Evolutionary conservation across 2,329 filamentous ascomycete species (phyloP), one percentile per base, ranked within the genome.

Genomic region (Penicillium capsulatum): DNA sequence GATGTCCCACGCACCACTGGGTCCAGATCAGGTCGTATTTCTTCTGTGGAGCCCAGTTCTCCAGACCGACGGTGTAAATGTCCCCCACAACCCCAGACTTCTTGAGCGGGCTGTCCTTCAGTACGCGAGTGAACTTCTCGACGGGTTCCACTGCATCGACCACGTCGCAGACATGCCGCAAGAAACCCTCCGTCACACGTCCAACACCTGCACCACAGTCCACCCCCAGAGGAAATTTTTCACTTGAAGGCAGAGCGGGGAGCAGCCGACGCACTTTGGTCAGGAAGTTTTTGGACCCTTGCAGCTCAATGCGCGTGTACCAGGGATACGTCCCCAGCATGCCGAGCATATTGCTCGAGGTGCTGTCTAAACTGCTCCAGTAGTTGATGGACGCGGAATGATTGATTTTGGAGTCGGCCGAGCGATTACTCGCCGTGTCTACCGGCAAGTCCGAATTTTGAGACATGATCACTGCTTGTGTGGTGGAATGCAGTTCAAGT

Each of bases 101-200:
- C 32, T 64, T 60, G 31, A 71, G 45, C 11, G 57, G 48, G 16
- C 61, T 55, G 0, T 63, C 57, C 4, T 63, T 60, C 1, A 94
- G 66, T 14, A 72, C 68, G 10, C 75, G 73, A 1, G 87, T 89
- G 65, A 96, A 94, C 59, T 89, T 88, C 53, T 74, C 70, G 14
- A 95, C 79, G 0, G 90, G 91, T 69, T 96, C 90, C 20, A 96
- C 79, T 15, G 94, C 74, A 60, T 96, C 90, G 5, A 95, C 83
- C 2, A 73, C 68, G 11, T 79, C 69, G n/a, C 83, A 81, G 1
- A 91, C 69, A 16, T 79, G 71, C 17, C 83, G 66, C n/a, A 96
- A 71, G 3, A 96, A 73, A 0, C 84, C 85, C 41, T 83, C 75
- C 0, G 88, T 94, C 43, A 96, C 77, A 29, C 91, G 75, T 0